Percentiles rank a stretch among this genome's conserved stretches.
Evolutionary conservation across 2,329 filamentous ascomycete genomes (phyloP).

Genomic region (Raffaelea ambrosiae): DNA sequence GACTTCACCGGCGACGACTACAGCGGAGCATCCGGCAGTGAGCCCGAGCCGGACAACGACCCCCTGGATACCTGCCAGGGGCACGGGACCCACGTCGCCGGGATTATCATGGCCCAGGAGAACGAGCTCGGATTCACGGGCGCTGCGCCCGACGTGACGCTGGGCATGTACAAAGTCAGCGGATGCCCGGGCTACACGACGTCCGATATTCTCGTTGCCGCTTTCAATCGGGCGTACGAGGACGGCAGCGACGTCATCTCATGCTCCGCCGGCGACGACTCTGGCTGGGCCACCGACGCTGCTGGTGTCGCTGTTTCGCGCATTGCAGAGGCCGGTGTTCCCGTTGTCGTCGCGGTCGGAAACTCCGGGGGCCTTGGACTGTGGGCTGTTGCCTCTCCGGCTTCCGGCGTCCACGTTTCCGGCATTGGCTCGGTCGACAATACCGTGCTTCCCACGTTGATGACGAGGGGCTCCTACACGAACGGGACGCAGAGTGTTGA

Average conservation of each 20-base stretch:
- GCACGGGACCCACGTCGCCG: slow-evolving; percentile 54
- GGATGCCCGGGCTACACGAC: slow-evolving; percentile 39
- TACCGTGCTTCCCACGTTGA: too few relatives aligned
- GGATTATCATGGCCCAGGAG: slow-evolving; percentile 50
- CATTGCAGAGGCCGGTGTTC: slow-evolving; percentile 44
- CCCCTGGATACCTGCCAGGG: slow-evolving; percentile 49
- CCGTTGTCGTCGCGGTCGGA: background rate
- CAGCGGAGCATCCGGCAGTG: too few relatives aligned
- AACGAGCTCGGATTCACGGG: slow-evolving; percentile 48
- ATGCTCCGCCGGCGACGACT: slow-evolving; percentile 39
- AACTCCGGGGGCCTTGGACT: slow-evolving; percentile 19
- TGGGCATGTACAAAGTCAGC: slow-evolving; percentile 50
- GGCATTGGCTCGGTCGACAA: too few relatives aligned
- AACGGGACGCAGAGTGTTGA: too few relatives aligned
- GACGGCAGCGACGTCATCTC: slow-evolving; percentile 50
- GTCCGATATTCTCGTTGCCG: slow-evolving; percentile 49
- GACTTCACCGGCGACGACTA: slow-evolving; percentile 20
- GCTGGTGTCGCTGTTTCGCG: slow-evolving; percentile 41
- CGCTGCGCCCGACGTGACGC: slow-evolving; percentile 44
- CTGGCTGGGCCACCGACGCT: slow-evolving; percentile 43
- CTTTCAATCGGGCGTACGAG: slow-evolving; percentile 51
- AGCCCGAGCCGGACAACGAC: slow-evolving; percentile 19
- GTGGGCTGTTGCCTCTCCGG: too few relatives aligned
- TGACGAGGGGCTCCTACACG: too few relatives aligned
- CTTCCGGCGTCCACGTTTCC: too few relatives aligned